Conservation (phyloP, 2,329 filamentous ascomycete genomes). For the Ceratocystis huliohia region DNA sequence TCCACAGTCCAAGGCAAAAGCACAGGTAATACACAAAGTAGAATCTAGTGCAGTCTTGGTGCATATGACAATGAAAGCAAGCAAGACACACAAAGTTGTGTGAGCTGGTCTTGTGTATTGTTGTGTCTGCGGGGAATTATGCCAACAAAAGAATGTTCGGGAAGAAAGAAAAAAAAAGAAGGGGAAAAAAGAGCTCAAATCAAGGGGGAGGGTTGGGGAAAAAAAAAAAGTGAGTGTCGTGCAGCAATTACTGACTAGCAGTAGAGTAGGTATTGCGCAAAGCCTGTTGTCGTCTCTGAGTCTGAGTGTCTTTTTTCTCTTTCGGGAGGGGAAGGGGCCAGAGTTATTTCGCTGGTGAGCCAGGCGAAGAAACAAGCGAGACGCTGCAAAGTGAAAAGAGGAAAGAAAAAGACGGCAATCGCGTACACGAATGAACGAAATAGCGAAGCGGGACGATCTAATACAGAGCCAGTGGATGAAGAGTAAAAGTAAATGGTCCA, state of each 20-base stretch:
- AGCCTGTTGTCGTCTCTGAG: slow-evolving; percentile 4
- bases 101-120: not conserved
- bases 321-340: not conserved
- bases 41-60: not conserved
- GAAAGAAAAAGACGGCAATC: not conserved
- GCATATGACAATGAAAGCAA: slow-evolving; percentile 1
- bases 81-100: not conserved
- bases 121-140: slow-evolving; percentile 4
- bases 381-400: slow-evolving; percentile 1
- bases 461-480: slow-evolving; percentile 5
- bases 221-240: slow-evolving; percentile 7
- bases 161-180: slow-evolving; percentile 7
- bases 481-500: not conserved
- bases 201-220: not conserved
- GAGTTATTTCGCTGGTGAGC: slow-evolving; percentile 9
- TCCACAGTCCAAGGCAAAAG: not conserved
- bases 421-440: not conserved
- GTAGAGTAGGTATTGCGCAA: slow-evolving; percentile 6
- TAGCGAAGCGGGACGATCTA: slow-evolving; percentile 2
- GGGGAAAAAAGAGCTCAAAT: not conserved
- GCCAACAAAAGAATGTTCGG: not conserved
- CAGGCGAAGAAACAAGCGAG: slow-evolving; percentile 12
- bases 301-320: not conserved
- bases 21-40: not conserved
- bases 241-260: slow-evolving; percentile 9